A percentile compares a stretch with the other conserved stretches of the same genome.
phyloP scores from a whole-genome alignment of 352 stramenopile genomes.

The Peronospora belbahrii region DNA sequence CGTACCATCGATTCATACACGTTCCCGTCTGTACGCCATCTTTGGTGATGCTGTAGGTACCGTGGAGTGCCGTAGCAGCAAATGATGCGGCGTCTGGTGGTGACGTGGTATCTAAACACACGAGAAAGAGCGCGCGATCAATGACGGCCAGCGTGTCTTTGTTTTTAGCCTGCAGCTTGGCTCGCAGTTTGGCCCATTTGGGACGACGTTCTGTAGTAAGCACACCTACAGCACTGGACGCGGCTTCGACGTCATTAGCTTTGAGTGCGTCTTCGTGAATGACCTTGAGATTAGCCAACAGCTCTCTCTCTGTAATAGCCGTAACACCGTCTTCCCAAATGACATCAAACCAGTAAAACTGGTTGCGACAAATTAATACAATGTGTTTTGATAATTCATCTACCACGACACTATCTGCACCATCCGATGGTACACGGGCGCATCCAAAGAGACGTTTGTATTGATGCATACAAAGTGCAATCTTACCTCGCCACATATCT shows the following conservation, averaged over 20 bases:
- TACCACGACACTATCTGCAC: conserved; percentile 74
- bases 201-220: conserved; percentile 88
- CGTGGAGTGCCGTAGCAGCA: conserved; percentile 85
- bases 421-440: conserved; percentile 70
- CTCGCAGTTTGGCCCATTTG: conserved; percentile 85
- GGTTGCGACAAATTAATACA: conserved; percentile 89
- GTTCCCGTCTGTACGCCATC: conserved; percentile 78
- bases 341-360: conserved; percentile 94
- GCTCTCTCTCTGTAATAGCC: conserved; percentile 86
- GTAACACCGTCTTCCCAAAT: conserved; percentile 81
- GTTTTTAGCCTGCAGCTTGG: conserved; percentile 66
- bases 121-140: conserved; percentile 91
- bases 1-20: conserved; percentile 96
- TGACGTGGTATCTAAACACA: conserved; percentile 90
- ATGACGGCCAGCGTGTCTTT: conserved; percentile 84
- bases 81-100: conserved; percentile 72
- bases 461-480: conserved; percentile 94
- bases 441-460: conserved; percentile 90
- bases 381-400: conserved; percentile 86
- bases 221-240: conserved; percentile 77
- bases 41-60: conserved; percentile 84
- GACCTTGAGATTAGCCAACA: conserved; percentile 86
- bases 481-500: conserved; percentile 83
- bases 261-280: conserved; percentile 84
- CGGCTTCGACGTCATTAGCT: conserved; percentile 43